Conservation (phyloP, 345 rosid genomes). For the Sapria himalayana region DNA sequence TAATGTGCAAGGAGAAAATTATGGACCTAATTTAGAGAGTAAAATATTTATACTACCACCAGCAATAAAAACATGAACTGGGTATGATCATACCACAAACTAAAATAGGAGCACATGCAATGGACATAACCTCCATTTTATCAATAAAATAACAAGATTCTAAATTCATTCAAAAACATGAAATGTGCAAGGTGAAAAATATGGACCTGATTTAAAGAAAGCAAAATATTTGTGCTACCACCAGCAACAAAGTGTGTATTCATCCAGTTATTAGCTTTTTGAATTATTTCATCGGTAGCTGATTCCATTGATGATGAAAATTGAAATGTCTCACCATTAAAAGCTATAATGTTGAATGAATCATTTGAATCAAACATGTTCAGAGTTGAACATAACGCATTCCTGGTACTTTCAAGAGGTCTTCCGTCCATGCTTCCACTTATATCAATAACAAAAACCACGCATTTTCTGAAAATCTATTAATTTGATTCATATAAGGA, state of each 20-base stretch:
- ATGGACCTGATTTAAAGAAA: slow-evolving; percentile 55
- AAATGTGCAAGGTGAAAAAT: slow-evolving; percentile 5
- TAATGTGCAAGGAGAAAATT: too few species aligned
- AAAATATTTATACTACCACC: too few species aligned
- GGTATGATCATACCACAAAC: too few species aligned
- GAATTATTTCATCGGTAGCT: slow-evolving; percentile 36
- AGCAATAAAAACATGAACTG: too few species aligned
- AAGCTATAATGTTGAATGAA: slow-evolving; percentile 68
- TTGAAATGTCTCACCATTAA: slow-evolving; percentile 40
- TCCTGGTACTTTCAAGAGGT: slow-evolving; percentile 45
- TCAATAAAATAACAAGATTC: too few species aligned
- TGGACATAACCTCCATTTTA: too few species aligned
- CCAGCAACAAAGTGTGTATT: slow-evolving; percentile 32
- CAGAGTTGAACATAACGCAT: slow-evolving; percentile 37
- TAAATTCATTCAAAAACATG: too few species aligned
- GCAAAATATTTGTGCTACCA: slow-evolving; percentile 50
- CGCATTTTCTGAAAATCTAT: slow-evolving; percentile 57
- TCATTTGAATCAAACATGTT: slow-evolving; percentile 39
- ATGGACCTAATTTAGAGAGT: too few species aligned
- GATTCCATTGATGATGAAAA: slow-evolving; percentile 50
- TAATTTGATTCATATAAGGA: slow-evolving; percentile 12
- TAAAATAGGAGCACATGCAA: too few species aligned
- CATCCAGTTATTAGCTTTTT: slow-evolving; percentile 57
- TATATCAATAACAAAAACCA: slow-evolving; percentile 67
- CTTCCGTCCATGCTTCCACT: slow-evolving; percentile 80